Evolutionary conservation across 768 basidiomycete genomes (phyloP), one percentile per base, ranked within the genome.

Genomic region (Kwoniella dendrophila): DNA sequence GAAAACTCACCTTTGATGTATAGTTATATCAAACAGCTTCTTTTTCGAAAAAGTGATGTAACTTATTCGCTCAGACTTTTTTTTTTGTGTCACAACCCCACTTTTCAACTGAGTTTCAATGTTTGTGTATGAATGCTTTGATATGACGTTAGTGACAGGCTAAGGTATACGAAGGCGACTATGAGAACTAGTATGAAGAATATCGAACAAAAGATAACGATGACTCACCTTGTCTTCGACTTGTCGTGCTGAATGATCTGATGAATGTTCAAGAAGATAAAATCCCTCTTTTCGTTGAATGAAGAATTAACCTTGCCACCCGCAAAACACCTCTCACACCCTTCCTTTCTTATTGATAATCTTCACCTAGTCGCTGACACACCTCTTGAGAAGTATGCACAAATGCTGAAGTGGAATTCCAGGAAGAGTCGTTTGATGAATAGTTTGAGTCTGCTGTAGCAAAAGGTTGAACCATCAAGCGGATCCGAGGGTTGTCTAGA

Each of bases 311-410:
- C 56, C 27, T 60, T 53, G 59, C 59, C 59, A 60, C 59, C 59
- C 59, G 29, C 50, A 34, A 44, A 22, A 30, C 48, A 49, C 51
- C 51, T 60, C 51, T 27, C 52, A 43, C 50, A n/a, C 43, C 59
- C 51, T 60, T 60, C 59, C 59, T 59, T 59, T 59, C 58, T 44
- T 51, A 34, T n/a, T 16, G 16, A 5, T 29, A 32, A 18, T 16
- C 30, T 36, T 45, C 43, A 49, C 43, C 43, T 18, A 30, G 27
- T 16, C 32, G 6, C 14, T 14, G 16, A 36, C 49, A 33, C 29
- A 34, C 49, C 49, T 51, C 49, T 29, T 36, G 49, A 18, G 8
- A 20, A 20, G 49, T 51, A 32, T 56, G 55, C 41, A 18, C 26
- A 34, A 34, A 41, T 32, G n/a, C n/a, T n/a, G n/a, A n/a, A n/a